phyloP scores from a whole-genome alignment of 2,329 filamentous ascomycete species.

The Clonostachys rhizophaga region DNA sequence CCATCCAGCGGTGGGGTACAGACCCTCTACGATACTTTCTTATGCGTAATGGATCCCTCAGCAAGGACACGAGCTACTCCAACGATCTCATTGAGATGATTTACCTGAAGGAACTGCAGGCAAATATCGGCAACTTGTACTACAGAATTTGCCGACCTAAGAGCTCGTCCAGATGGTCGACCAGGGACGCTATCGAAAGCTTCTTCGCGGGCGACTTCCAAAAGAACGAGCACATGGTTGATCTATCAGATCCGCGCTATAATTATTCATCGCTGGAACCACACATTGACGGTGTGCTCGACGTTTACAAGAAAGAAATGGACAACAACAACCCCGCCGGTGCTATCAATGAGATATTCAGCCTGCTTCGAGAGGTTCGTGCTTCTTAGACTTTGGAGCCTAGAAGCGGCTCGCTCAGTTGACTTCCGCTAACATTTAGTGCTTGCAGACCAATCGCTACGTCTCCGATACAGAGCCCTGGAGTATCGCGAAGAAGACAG shows the following conservation, averaged over 20 bases:
- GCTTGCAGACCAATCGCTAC: conserved; percentile 29
- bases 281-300: conserved; percentile 10
- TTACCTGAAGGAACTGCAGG: conserved; percentile 77
- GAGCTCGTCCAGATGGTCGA: conserved; percentile 51
- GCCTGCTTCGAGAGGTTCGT: conserved; percentile 53
- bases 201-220: conserved; percentile 17
- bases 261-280: conserved; percentile 17
- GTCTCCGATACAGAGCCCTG: conserved; percentile 66
- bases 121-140: conserved; percentile 75
- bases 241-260: background rate
- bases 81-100: conserved; percentile 70
- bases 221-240: background rate
- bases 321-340: conserved; percentile 55
- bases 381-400: background rate
- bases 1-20: conserved; percentile 80
- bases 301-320: conserved; percentile 49
- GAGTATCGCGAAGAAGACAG: conserved; percentile 37
- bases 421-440: conserved; percentile 6
- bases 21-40: conserved; percentile 91
- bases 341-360: conserved; percentile 62
- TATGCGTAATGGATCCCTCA: conserved; percentile 71
- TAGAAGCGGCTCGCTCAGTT: background rate
- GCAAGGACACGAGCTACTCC: conserved; percentile 77
- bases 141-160: conserved; percentile 65
- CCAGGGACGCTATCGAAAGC: conserved; percentile 48